A percentile compares a stretch with the other conserved stretches of the same genome.
These are phyloP conservation scores for Diaporthe velutina DNA, from an alignment of 2,329 filamentous ascomycete genomes.

Conservation along the genomic window DNA sequence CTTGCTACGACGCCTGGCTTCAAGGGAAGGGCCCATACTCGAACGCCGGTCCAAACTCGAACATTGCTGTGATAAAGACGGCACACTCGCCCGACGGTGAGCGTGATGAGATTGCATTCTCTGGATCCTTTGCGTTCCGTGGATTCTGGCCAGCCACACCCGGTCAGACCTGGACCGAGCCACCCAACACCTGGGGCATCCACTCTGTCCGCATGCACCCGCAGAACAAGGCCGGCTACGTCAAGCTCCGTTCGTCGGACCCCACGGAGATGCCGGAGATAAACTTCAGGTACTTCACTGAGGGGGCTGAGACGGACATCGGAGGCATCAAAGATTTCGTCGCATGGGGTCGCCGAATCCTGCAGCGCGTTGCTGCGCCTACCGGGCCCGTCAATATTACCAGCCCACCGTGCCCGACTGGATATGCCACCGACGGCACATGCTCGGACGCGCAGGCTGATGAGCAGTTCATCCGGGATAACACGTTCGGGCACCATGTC, in stretches of 20 bases:
- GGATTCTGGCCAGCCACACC: conserved; percentile 58
- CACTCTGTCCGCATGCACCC: conserved; percentile 47
- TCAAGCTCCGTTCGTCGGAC: conserved; percentile 70
- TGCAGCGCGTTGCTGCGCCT: conserved; percentile 5
- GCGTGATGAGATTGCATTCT: conserved; percentile 65
- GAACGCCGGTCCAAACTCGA: conserved; percentile 34
- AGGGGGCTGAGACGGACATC: conserved; percentile 61
- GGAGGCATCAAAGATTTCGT: conserved; percentile 51
- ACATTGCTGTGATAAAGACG: conserved; percentile 47
- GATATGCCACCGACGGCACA: background rate
- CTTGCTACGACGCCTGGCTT: conserved; percentile 20
- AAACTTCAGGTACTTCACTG: conserved; percentile 69
- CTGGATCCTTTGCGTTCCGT: conserved; percentile 58
- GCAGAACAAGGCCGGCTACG: conserved; percentile 71
- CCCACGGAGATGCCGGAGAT: conserved; percentile 73
- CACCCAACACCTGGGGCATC: conserved; percentile 43
- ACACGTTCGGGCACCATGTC: conserved; percentile 26
- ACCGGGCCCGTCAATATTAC: conserved; percentile 13
- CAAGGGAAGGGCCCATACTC: conserved; percentile 16
- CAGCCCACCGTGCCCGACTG: conserved; percentile 5
- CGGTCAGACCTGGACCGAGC: conserved; percentile 43
- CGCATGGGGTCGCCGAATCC: conserved; percentile 42
- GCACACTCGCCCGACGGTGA: conserved; percentile 54
- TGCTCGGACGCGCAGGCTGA: background rate
- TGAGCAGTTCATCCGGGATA: conserved; percentile 13